A percentile compares a stretch with the other conserved stretches of the same genome.
phyloP scores from a whole-genome alignment of 768 basidiomycete species.

The Suillus plorans region DNA sequence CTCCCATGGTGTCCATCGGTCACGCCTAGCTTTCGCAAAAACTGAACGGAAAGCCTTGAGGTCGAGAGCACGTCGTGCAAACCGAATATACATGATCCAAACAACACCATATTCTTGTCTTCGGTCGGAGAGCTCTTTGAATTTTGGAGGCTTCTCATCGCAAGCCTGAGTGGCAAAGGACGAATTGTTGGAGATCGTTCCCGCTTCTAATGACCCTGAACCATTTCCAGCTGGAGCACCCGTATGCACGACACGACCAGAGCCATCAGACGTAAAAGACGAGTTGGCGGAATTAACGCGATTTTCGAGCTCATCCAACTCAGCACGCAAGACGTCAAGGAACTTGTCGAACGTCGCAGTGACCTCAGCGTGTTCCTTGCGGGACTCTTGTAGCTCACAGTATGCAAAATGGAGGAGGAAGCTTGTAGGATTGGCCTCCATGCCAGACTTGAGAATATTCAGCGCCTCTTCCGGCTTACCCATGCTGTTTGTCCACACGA shows the following conservation, averaged over 20 bases:
- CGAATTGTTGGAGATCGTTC: constrained; percentile 38
- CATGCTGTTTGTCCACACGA: constrained; percentile 72
- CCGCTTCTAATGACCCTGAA: constrained; percentile 26
- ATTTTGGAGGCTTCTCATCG: constrained; percentile 53
- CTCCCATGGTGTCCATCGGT: constrained; percentile 82
- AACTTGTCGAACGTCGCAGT: constrained; percentile 75
- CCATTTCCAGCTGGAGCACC: constrained; percentile 19
- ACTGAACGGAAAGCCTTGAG: constrained; percentile 74
- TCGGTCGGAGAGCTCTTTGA: constrained; percentile 53
- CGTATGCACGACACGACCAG: constrained; percentile 25
- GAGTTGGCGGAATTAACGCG: constrained; percentile 38
- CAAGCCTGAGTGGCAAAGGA: constrained; percentile 51
- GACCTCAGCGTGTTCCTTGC: constrained; percentile 64
- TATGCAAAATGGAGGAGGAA: constrained; percentile 90
- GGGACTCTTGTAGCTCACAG: constrained; percentile 68
- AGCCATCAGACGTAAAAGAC: constrained; percentile 38
- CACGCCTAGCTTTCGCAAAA: constrained; percentile 81
- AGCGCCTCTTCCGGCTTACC: constrained; percentile 82
- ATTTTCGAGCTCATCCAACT: constrained; percentile 62
- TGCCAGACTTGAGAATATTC: constrained; percentile 76
- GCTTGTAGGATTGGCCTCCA: constrained; percentile 87
- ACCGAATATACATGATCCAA: constrained; percentile 92
- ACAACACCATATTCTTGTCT: constrained; percentile 75
- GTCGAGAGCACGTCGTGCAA: constrained; percentile 84
- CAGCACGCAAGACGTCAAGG: constrained; percentile 58